Evolutionary conservation across 352 stramenopile species (phyloP).

Genomic region (Globisporangium megalacanthum): DNA sequence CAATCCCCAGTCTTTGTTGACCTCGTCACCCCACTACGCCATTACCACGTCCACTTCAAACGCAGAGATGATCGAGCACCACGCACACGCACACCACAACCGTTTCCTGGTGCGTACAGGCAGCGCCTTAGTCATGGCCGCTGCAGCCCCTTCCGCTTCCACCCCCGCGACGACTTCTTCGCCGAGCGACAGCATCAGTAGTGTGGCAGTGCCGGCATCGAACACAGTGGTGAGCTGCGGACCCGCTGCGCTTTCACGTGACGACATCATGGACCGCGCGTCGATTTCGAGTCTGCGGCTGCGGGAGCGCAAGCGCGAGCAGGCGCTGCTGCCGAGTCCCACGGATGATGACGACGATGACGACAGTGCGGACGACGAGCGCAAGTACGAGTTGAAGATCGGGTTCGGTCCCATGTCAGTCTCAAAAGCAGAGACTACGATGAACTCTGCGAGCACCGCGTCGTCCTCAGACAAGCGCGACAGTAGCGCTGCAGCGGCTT

Average conservation of each 20-base stretch:
- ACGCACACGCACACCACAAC: slow-evolving; percentile 1
- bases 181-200: slow-evolving; percentile 1
- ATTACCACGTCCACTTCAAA: neutral
- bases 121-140: slow-evolving; percentile 3
- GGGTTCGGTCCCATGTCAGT: slow-evolving; percentile 16
- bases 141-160: slow-evolving; percentile 1
- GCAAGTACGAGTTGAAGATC: slow-evolving; percentile 38
- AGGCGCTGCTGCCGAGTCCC: slow-evolving; percentile 8
- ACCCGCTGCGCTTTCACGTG: neutral
- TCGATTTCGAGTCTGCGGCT: slow-evolving; percentile 7
- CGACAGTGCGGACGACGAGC: slow-evolving; percentile 11
- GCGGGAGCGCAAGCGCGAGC: slow-evolving; percentile 10
- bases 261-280: slow-evolving; percentile 16
- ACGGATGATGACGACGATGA: slow-evolving; percentile 13
- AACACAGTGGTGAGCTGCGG: no score
- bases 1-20: neutral
- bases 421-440: slow-evolving; percentile 1
- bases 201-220: neutral
- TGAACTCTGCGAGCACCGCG: slow-evolving; percentile 4
- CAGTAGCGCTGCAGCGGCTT: slow-evolving; percentile 4
- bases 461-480: slow-evolving; percentile 12
- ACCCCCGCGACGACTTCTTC: slow-evolving; percentile 5
- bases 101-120: slow-evolving; percentile 5
- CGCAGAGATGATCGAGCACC: slow-evolving; percentile 11
- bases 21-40: neutral